phyloP scores from a whole-genome alignment of 2,329 filamentous ascomycete genomes.

The Cladophialophora bantiana region DNA sequence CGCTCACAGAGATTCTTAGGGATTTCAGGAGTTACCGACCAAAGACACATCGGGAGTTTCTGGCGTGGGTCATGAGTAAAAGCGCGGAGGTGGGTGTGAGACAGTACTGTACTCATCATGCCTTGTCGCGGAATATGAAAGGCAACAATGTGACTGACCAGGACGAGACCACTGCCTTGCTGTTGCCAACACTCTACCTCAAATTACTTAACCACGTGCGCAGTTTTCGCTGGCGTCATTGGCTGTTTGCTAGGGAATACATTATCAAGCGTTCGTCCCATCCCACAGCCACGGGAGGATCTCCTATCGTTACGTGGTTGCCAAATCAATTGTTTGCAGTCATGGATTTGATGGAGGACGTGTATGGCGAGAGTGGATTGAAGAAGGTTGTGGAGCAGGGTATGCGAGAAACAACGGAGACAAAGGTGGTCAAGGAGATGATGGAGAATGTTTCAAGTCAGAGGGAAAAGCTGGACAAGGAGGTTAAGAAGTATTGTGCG shows the following conservation, averaged over 20 bases:
- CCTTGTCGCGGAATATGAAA: neutral
- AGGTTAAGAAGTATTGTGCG: slow-evolving; percentile 56
- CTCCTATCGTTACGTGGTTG: slow-evolving; percentile 59
- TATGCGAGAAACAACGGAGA: slow-evolving; percentile 9
- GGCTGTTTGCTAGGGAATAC: slow-evolving; percentile 58
- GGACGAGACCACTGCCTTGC: slow-evolving; percentile 44
- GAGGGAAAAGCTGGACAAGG: slow-evolving; percentile 49
- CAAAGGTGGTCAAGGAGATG: slow-evolving; percentile 43
- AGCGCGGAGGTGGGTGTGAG: slow-evolving; percentile 56
- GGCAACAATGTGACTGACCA: slow-evolving; percentile 20
- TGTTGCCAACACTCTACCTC: slow-evolving; percentile 53
- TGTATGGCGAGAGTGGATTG: slow-evolving; percentile 47
- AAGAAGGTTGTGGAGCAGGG: slow-evolving; percentile 22
- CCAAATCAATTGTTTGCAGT: slow-evolving; percentile 57
- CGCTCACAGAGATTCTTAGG: slow-evolving; percentile 82
- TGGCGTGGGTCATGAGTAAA: slow-evolving; percentile 70
- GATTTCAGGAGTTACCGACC: slow-evolving; percentile 92
- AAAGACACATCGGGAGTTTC: slow-evolving; percentile 84
- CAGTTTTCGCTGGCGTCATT: slow-evolving; percentile 59
- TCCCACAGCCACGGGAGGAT: slow-evolving; percentile 57
- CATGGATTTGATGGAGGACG: slow-evolving; percentile 57
- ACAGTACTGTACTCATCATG: slow-evolving; percentile 41
- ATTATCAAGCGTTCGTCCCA: slow-evolving; percentile 55
- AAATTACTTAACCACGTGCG: slow-evolving; percentile 56
- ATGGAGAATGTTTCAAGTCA: slow-evolving; percentile 47